Evolutionary conservation across 192 early-diverging fungal genomes (phyloP), one percentile per base, ranked within the genome.

Genomic region (Gigaspora rosea): DNA sequence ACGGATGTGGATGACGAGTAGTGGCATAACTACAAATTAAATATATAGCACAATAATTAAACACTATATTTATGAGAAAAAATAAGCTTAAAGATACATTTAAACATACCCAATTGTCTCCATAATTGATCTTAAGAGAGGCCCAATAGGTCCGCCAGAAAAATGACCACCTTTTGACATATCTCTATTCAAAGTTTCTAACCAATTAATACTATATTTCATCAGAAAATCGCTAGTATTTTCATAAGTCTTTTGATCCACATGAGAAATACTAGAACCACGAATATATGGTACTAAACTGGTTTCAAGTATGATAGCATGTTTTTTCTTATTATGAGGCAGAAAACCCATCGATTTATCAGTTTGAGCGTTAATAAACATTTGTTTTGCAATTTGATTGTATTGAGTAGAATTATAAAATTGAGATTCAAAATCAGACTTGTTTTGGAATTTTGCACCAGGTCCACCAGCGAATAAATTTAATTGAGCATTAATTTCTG

Each of bases 191-290:
- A 85, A 47, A 33, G 52, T 50, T 16, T 81, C 73, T 51, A 81
- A 79, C 11, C 54, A 64, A 20, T 85, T 73, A 22, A 50, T 32
- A 50, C 62, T 61, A 50, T 79, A 82, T 16, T 71, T 72, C 84
- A 85, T 85, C 5, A 85, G 58, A 59, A 81, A 85, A 59, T 85
- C 81, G 8, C 36, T 32, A 3, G 75, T 62, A 35, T 75, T 67
- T 11, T 56, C 20, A 62, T 81, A 85, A 13, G 59, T 48, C 2
- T 12, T 13, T 32, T 78, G 67, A 52, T 85, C 84, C 46, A 85
- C 79, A 72, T 85, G 84, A 16, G 77, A 70, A 8, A 85, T 46
- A 49, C 78, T 77, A 1, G 84, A 85, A 6, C 84, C 84, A 32
- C 36, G 35, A 22, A 32, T 15, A 62, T 77, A 85, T 7, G 83